Percentiles rank a stretch among this genome's conserved stretches.
phyloP scores from a whole-genome alignment of 306 rosid species.

The Psophocarpus tetragonolobus region DNA sequence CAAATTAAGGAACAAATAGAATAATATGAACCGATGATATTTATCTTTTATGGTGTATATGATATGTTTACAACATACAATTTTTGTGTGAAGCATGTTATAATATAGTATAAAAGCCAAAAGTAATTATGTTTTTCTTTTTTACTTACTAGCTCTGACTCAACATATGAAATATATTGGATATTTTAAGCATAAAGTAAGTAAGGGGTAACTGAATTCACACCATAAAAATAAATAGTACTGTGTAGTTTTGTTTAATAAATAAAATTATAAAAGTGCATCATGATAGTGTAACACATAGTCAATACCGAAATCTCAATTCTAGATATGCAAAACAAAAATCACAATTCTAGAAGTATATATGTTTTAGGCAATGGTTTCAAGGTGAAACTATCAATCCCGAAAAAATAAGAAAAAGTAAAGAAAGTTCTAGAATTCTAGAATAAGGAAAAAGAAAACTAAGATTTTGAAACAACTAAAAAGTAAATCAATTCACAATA shows the following conservation, averaged over 20 bases:
- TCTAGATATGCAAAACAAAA: constrained; percentile 14
- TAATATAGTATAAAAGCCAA: not conserved
- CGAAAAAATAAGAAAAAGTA: not conserved
- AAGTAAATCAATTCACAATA: not conserved
- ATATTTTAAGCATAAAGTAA: not conserved
- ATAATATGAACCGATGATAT: not conserved
- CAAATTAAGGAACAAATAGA: not conserved
- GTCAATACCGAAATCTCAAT: not conserved
- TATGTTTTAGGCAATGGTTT: not conserved
- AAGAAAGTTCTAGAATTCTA: constrained; percentile 26
- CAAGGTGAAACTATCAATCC: constrained; percentile 23
- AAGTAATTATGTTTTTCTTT: not conserved
- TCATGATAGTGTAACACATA: not conserved
- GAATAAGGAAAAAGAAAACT: not conserved
- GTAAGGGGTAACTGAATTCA: constrained; percentile 1
- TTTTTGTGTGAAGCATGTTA: not conserved
- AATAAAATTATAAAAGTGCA: constrained; percentile 12
- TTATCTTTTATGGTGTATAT: constrained; percentile 16
- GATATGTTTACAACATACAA: not conserved
- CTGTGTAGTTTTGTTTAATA: not conserved
- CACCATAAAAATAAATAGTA: not conserved
- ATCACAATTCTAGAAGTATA: not conserved
- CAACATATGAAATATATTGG: not conserved
- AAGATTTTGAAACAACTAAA: not conserved
- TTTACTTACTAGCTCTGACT: not conserved